Percentiles rank a stretch among this genome's conserved stretches.
These are phyloP conservation scores for Symbiodinium pilosum DNA, from an alignment of 73 alveolate species.

Conservation along the genomic window DNA sequence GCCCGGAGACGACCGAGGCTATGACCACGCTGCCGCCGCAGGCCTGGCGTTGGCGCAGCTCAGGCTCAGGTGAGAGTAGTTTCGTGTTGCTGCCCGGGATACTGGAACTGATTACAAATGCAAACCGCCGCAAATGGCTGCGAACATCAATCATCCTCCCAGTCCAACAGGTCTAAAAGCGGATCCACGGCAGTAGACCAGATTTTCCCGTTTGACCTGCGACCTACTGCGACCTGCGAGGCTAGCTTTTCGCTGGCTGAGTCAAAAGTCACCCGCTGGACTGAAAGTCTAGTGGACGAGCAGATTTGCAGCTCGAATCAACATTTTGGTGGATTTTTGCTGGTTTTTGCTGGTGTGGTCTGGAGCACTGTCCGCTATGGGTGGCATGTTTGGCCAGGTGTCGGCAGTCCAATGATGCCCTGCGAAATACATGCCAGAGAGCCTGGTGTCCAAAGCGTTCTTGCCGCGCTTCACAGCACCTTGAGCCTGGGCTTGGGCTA, in stretches of 20 bases:
- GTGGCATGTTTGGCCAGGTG: not conserved
- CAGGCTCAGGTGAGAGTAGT: too few relatives aligned
- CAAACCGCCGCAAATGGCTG: not conserved
- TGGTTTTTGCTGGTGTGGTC: not conserved
- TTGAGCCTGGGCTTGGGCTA: slow-evolving; percentile 91
- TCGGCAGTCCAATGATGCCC: slow-evolving; percentile 73
- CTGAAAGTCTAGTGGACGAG: slow-evolving; percentile 90
- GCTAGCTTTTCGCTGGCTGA: slow-evolving; percentile 43
- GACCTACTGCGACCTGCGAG: not conserved
- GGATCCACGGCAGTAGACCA: not conserved
- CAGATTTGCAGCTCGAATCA: slow-evolving; percentile 42
- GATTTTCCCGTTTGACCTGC: not conserved
- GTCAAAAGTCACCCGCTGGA: slow-evolving; percentile 83
- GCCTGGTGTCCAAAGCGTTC: not conserved
- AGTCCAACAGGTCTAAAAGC: not conserved
- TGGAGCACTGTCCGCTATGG: too few relatives aligned
- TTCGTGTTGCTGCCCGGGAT: too few relatives aligned
- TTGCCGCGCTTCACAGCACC: slow-evolving; percentile 74
- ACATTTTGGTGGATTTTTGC: not conserved
- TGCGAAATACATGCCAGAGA: slow-evolving; percentile 42
- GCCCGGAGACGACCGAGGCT: slow-evolving; percentile 90
- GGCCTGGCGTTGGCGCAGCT: not conserved
- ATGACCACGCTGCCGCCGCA: slow-evolving; percentile 82
- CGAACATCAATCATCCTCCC: not conserved
- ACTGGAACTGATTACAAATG: too few relatives aligned